phyloP scores from a whole-genome alignment of 176 grass and related monocot species.

The Saccharum officinarum region DNA sequence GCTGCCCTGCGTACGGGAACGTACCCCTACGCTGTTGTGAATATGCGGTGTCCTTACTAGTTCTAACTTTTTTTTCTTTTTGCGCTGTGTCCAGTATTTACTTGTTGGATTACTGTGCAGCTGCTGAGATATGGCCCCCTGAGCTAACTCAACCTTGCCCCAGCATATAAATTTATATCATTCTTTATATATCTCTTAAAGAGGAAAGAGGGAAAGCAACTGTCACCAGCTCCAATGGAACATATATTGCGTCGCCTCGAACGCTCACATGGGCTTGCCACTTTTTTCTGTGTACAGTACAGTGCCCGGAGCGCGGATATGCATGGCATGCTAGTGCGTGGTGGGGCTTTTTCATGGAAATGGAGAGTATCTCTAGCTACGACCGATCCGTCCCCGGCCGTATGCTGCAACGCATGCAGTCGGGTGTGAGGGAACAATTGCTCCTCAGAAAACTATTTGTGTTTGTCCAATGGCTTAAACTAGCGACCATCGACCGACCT shows the following conservation, averaged over 20 bases:
- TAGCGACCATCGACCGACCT: neutral
- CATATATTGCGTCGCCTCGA: neutral
- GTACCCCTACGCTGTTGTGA: neutral
- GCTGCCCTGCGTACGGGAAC: neutral
- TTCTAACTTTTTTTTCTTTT: neutral
- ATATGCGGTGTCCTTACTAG: neutral
- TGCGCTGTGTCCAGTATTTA: neutral
- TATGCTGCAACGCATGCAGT: neutral
- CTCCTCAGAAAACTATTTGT: neutral
- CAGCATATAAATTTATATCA: no score
- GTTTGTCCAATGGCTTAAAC: neutral
- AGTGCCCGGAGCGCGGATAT: no score
- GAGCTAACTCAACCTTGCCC: neutral
- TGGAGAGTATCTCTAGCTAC: neutral
- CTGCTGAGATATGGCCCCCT: neutral
- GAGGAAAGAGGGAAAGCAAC: neutral
- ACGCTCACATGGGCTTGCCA: conserved; percentile 37
- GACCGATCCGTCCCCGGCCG: neutral
- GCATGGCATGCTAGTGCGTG: neutral
- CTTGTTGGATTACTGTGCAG: neutral
- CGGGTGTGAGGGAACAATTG: conserved; percentile 14
- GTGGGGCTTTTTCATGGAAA: neutral
- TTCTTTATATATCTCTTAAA: neutral
- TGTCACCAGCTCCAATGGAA: neutral
- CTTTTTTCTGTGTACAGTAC: neutral